These are phyloP conservation scores for Kwoniella shandongensis DNA, from an alignment of 768 basidiomycete genomes.

Conservation along the genomic window DNA sequence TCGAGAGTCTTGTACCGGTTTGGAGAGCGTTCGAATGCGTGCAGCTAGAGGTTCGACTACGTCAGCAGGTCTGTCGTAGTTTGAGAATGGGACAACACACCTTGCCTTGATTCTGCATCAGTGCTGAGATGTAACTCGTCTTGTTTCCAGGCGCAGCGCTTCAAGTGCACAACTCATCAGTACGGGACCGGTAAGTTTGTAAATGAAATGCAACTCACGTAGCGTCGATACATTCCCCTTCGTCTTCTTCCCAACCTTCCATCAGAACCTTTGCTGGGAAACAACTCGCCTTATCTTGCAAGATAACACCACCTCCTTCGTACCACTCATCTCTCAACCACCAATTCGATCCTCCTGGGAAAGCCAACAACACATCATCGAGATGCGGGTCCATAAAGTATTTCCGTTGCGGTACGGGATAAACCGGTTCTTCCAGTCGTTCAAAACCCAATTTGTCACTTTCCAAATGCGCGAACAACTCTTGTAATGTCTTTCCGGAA, in stretches of 20 bases:
- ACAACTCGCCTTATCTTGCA: conserved; percentile 98
- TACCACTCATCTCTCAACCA: conserved; percentile 57
- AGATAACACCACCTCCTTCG: conserved; percentile 74
- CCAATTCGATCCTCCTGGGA: conserved; percentile 68
- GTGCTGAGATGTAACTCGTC: conserved; percentile 85
- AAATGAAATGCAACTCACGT: conserved; percentile 56
- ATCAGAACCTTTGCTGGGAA: conserved; percentile 87
- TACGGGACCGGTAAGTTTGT: not conserved
- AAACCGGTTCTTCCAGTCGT: conserved; percentile 21
- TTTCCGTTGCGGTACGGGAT: conserved; percentile 41
- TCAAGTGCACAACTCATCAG: not conserved
- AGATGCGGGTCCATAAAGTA: conserved; percentile 79
- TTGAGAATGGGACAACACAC: conserved; percentile 56
- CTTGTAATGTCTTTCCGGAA: conserved; percentile 25
- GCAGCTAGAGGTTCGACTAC: conserved; percentile 57
- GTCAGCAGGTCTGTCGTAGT: conserved; percentile 41
- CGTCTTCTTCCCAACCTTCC: conserved; percentile 55
- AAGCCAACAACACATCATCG: conserved; percentile 74
- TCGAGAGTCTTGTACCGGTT: conserved; percentile 78
- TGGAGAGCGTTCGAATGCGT: conserved; percentile 83
- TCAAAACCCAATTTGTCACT: conserved; percentile 22
- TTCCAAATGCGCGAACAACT: conserved; percentile 17
- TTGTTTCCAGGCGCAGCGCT: conserved; percentile 94
- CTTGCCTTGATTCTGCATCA: conserved; percentile 79
- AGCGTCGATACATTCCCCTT: conserved; percentile 70